Evolutionary conservation across 768 basidiomycete genomes (phyloP).

Genomic region (Panaeolus papilionaceus): DNA sequence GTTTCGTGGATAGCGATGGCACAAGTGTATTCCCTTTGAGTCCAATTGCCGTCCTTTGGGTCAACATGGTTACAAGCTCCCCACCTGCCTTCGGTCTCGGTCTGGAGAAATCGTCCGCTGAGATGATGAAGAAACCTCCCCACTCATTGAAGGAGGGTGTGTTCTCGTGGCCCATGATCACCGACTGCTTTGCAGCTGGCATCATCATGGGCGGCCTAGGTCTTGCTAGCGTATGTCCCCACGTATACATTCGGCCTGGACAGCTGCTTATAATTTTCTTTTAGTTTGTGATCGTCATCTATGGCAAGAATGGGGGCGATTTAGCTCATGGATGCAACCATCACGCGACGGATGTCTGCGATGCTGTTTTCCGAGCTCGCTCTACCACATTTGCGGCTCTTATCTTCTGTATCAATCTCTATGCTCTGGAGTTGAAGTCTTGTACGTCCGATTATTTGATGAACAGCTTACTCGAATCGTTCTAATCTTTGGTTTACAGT

Average conservation of each 20-base stretch:
- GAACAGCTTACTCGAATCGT: neutral
- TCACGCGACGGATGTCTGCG: slow-evolving; percentile 30
- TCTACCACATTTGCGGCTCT: slow-evolving; percentile 45
- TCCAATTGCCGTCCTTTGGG: slow-evolving; percentile 57
- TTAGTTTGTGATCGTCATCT: slow-evolving; percentile 44
- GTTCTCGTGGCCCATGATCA: slow-evolving; percentile 44
- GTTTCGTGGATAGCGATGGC: slow-evolving; percentile 55
- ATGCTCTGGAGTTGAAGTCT: slow-evolving; percentile 44
- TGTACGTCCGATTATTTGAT: slow-evolving; percentile 30
- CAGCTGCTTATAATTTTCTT: slow-evolving; percentile 18
- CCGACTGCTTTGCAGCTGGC: slow-evolving; percentile 44
- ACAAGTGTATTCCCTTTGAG: slow-evolving; percentile 62
- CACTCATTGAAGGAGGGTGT: slow-evolving; percentile 43
- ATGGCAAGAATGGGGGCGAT: slow-evolving; percentile 38
- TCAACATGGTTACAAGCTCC: slow-evolving; percentile 58
- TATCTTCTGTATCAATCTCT: slow-evolving; percentile 44
- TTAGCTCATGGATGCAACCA: slow-evolving; percentile 42
- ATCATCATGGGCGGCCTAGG: slow-evolving; percentile 42
- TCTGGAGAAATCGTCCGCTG: slow-evolving; percentile 51
- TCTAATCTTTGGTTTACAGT: slow-evolving; percentile 26
- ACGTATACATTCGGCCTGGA: neutral
- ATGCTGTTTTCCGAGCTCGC: slow-evolving; percentile 40
- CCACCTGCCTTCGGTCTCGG: slow-evolving; percentile 65
- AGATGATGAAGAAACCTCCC: slow-evolving; percentile 57
- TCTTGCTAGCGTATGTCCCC: slow-evolving; percentile 37